A percentile compares a stretch with the other conserved stretches of the same genome.
phyloP scores from a whole-genome alignment of 2,329 filamentous ascomycete species.

The Trichoderma lentiforme region DNA sequence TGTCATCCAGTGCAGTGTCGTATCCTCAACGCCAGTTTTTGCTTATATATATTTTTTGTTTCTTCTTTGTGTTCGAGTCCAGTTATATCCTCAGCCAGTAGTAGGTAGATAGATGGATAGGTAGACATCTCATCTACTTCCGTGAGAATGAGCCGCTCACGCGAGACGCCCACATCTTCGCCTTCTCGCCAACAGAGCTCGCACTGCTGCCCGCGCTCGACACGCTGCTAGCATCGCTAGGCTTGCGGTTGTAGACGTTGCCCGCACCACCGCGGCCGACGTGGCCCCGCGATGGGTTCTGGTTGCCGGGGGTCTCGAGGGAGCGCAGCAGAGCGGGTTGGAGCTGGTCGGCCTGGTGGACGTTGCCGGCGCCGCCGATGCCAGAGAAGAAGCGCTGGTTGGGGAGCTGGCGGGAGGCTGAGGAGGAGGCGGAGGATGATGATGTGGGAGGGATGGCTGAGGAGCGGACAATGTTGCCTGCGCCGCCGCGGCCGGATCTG shows the following conservation, averaged over 20 bases:
- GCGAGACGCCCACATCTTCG: constrained; percentile 34
- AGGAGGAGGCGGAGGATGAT: constrained; percentile 30
- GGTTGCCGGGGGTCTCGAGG: constrained; percentile 44
- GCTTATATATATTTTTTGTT: neutral
- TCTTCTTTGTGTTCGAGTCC: neutral
- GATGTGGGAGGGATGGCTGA: constrained; percentile 37
- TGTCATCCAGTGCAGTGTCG: neutral
- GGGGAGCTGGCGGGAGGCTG: constrained; percentile 36
- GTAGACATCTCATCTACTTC: no score
- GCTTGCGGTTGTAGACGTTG: constrained; percentile 52
- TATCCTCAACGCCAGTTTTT: neutral
- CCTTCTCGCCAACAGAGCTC: constrained; percentile 34
- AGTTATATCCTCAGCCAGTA: neutral
- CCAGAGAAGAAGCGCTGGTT: constrained; percentile 57
- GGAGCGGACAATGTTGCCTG: constrained; percentile 54
- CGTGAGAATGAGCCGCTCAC: constrained; percentile 34
- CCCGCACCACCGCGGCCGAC: constrained; percentile 53
- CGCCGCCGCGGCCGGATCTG: constrained; percentile 54
- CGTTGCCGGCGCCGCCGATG: constrained; percentile 65
- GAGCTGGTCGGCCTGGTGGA: constrained; percentile 41
- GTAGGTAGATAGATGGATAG: no score
- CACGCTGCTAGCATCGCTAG: constrained; percentile 31
- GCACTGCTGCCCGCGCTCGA: constrained; percentile 36
- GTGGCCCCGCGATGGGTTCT: constrained; percentile 45
- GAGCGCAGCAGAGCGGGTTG: constrained; percentile 34